Conservation (phyloP, 768 basidiomycete species). For the Exsudoporus frostii region DNA sequence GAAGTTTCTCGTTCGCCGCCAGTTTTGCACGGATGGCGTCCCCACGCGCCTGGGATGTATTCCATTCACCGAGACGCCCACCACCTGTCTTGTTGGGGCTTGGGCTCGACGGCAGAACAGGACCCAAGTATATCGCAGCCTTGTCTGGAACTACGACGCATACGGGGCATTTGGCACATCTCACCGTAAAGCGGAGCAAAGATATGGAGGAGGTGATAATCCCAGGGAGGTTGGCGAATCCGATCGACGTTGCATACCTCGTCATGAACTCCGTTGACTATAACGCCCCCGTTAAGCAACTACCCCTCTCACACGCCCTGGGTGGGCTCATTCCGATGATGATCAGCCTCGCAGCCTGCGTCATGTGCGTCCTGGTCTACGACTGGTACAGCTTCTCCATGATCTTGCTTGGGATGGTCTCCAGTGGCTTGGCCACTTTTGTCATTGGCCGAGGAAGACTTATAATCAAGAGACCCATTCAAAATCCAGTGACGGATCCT, state of each 20-base stretch:
- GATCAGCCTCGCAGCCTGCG: slow-evolving; percentile 17
- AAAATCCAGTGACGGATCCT: slow-evolving; percentile 13
- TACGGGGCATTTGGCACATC: slow-evolving; percentile 25
- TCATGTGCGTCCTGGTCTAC: slow-evolving; percentile 19
- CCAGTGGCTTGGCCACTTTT: slow-evolving; percentile 27
- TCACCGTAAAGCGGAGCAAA: slow-evolving; percentile 14
- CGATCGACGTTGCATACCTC: slow-evolving; percentile 17
- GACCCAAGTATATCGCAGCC: slow-evolving; percentile 28
- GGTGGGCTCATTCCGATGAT: slow-evolving; percentile 23
- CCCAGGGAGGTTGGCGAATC: slow-evolving; percentile 20
- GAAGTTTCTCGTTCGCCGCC: slow-evolving; percentile 30
- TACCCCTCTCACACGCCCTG: slow-evolving; percentile 1
- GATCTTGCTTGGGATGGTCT: slow-evolving; percentile 30
- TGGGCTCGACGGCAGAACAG: slow-evolving; percentile 27
- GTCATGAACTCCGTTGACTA: slow-evolving; percentile 9
- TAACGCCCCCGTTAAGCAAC: not conserved
- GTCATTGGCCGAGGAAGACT: slow-evolving; percentile 25
- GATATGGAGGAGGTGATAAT: slow-evolving; percentile 7
- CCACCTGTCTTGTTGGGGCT: slow-evolving; percentile 25
- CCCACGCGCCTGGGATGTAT: slow-evolving; percentile 24
- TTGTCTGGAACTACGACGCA: slow-evolving; percentile 22
- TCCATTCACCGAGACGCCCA: slow-evolving; percentile 18
- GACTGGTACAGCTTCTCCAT: slow-evolving; percentile 34
- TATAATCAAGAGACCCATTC: slow-evolving; percentile 13
- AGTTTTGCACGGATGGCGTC: slow-evolving; percentile 29